Evolutionary conservation across 1,284 basidiomycete genomes (phyloP).

Genomic region (Ceraceosorus guamensis): DNA sequence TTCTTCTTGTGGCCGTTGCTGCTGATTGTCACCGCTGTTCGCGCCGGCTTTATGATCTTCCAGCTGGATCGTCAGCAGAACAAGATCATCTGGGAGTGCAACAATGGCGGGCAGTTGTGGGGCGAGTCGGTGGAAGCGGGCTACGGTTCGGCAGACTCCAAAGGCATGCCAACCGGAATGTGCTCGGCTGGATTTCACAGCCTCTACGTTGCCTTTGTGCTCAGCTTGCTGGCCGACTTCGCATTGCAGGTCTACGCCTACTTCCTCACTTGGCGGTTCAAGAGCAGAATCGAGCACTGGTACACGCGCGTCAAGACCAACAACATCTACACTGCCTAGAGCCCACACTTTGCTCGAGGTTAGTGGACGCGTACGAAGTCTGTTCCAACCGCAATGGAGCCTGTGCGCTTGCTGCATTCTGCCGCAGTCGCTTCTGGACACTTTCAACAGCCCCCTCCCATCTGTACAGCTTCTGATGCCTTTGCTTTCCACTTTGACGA

Average conservation of each 20-base stretch:
- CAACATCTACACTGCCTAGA: too few species aligned
- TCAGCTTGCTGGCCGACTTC: constrained; percentile 61
- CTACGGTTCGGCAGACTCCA: constrained; percentile 50
- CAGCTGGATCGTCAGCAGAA: constrained; percentile 37
- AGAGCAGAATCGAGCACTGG: constrained; percentile 42
- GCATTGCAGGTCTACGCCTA: constrained; percentile 59
- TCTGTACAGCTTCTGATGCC: too few species aligned
- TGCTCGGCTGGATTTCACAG: constrained; percentile 62
- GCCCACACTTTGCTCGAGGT: too few species aligned
- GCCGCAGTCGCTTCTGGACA: too few species aligned
- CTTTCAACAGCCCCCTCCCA: too few species aligned
- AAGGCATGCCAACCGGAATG: constrained; percentile 57
- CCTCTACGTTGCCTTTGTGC: constrained; percentile 63
- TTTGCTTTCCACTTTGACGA: too few species aligned
- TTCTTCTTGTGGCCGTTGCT: constrained; percentile 68
- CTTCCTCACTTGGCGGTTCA: constrained; percentile 43
- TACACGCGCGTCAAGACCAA: constrained; percentile 26
- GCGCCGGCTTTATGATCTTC: constrained; percentile 61
- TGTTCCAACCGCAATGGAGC: too few species aligned
- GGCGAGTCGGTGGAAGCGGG: constrained; percentile 53
- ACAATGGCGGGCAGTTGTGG: constrained; percentile 66
- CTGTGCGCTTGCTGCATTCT: too few species aligned
- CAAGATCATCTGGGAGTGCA: constrained; percentile 66
- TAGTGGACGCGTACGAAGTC: too few species aligned
- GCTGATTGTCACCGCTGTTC: constrained; percentile 61